phyloP scores from a whole-genome alignment of 2,329 filamentous ascomycete species.

The Lachnellula occidentalis region DNA sequence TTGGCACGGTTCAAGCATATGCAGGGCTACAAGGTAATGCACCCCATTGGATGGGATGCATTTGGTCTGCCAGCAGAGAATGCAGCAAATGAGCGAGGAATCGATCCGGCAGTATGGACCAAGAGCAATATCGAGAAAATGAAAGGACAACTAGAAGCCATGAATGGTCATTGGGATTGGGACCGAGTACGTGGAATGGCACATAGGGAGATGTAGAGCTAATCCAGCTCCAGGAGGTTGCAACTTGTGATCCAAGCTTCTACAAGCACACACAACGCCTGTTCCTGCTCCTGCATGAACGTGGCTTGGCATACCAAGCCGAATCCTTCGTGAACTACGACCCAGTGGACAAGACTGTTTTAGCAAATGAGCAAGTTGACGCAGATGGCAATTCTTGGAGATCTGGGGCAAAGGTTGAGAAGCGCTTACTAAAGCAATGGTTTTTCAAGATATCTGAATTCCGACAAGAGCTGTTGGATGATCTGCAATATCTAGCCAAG shows the following conservation, averaged over 20 bases:
- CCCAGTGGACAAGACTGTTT: conserved; percentile 79
- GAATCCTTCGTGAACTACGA: conserved; percentile 88
- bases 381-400: conserved; percentile 80
- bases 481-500: conserved; percentile 60
- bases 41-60: conserved; percentile 94
- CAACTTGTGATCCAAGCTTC: conserved; percentile 77
- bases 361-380: conserved; percentile 93
- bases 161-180: conserved; percentile 85
- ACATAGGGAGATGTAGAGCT: conserved; percentile 10
- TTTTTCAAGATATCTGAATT: conserved; percentile 81
- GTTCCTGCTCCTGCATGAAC: conserved; percentile 70
- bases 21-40: conserved; percentile 67
- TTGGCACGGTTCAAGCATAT: conserved; percentile 71
- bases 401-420: conserved; percentile 78
- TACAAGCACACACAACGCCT: conserved; percentile 87
- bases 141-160: conserved; percentile 72
- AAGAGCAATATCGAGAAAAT: conserved; percentile 73
- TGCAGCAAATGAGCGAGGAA: conserved; percentile 76
- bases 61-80: conserved; percentile 90
- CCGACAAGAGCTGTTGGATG: conserved; percentile 64
- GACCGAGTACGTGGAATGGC: conserved; percentile 54
- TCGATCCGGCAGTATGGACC: conserved; percentile 76
- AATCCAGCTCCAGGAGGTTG: conserved; percentile 57
- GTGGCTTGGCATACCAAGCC: conserved; percentile 74
- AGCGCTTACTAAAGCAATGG: conserved; percentile 78